These are phyloP conservation scores for Annulohypoxylon bovei DNA, from an alignment of 495 filamentous ascomycete species.

Conservation along the genomic window DNA sequence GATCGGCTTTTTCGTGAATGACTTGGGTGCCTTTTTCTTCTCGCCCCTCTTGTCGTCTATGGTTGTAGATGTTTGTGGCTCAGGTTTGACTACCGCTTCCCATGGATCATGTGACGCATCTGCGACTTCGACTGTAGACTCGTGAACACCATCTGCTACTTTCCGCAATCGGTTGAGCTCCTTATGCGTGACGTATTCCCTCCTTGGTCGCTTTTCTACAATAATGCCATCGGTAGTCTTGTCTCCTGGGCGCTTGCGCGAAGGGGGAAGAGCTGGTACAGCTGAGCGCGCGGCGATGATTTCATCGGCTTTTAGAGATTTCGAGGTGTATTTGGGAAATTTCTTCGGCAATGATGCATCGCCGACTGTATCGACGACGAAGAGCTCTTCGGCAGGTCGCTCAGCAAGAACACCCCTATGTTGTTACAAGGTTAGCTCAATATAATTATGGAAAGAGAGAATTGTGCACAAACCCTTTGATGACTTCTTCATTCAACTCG, in stretches of 20 bases:
- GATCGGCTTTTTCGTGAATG: constrained; percentile 78
- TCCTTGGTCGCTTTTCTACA: constrained; percentile 75
- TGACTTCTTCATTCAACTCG: constrained; percentile 83
- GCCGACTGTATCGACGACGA: constrained; percentile 81
- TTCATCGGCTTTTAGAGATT: constrained; percentile 85
- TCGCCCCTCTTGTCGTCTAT: constrained; percentile 45
- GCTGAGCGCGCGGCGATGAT: constrained; percentile 87
- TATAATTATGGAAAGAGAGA: background rate
- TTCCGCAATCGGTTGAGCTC: constrained; percentile 79
- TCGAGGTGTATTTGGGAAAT: constrained; percentile 69
- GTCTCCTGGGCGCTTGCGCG: constrained; percentile 73
- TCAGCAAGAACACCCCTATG: constrained; percentile 83
- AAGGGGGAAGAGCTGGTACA: constrained; percentile 74
- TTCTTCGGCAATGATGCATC: constrained; percentile 67
- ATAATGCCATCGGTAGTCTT: constrained; percentile 72
- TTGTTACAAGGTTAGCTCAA: constrained; percentile 33
- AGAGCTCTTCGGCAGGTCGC: constrained; percentile 79
- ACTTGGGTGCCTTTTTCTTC: constrained; percentile 75
- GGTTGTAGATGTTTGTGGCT: constrained; percentile 36
- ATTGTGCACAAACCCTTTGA: constrained; percentile 74
- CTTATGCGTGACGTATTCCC: constrained; percentile 79
- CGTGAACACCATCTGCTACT: constrained; percentile 77
- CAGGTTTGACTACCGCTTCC: constrained; percentile 61
- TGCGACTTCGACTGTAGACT: constrained; percentile 61
- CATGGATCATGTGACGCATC: constrained; percentile 80